These are phyloP conservation scores for Populus alba DNA, from an alignment of 345 rosid genomes.

Conservation along the genomic window DNA sequence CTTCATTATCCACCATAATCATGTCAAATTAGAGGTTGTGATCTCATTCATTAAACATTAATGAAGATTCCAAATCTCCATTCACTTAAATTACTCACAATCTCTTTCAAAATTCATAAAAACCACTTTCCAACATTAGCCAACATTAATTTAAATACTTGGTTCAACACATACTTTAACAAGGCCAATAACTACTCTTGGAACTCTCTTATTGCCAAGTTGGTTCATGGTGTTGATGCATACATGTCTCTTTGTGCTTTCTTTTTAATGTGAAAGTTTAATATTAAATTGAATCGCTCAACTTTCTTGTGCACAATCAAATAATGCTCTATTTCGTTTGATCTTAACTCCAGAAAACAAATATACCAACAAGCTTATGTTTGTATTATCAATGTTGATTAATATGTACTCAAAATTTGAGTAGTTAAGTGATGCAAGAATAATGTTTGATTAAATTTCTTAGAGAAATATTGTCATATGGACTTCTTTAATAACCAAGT, in stretches of 20 bases:
- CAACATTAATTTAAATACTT: conserved; percentile 45
- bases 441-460: conserved; percentile 75
- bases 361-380: conserved; percentile 77
- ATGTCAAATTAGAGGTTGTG: no score
- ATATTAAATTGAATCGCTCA: conserved; percentile 63
- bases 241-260: conserved; percentile 72
- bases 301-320: conserved; percentile 82
- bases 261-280: conserved; percentile 68
- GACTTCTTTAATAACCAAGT: conserved; percentile 81
- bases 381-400: conserved; percentile 70
- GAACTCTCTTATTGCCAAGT: conserved; percentile 79
- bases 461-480: conserved; percentile 60
- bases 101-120: conserved; percentile 23
- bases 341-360: conserved; percentile 63
- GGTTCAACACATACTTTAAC: conserved; percentile 70
- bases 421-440: conserved; percentile 49
- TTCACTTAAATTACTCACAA: background rate
- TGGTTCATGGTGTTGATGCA: conserved; percentile 75
- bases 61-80: conserved; percentile 37
- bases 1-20: no score
- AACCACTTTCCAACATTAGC: conserved; percentile 30
- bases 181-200: conserved; percentile 62
- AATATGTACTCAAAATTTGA: conserved; percentile 76
- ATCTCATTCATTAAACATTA: conserved; percentile 3
- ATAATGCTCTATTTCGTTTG: conserved; percentile 72